Evolutionary conservation across 768 basidiomycete species (phyloP), one percentile per base, ranked within the genome.

Genomic region (Crassisporium funariophilum): DNA sequence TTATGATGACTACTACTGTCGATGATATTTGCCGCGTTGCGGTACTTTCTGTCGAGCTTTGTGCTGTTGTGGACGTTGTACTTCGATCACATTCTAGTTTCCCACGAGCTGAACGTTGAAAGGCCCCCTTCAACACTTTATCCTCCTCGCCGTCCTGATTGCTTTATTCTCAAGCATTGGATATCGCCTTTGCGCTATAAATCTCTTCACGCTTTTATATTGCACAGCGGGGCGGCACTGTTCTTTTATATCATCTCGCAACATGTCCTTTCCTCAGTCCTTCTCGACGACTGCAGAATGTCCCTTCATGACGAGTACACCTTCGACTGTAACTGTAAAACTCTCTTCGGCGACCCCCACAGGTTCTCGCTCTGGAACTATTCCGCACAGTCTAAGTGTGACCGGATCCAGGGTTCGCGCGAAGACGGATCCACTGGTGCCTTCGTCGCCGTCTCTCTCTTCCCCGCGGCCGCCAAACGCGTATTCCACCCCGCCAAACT

Each of bases 231-330:
- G 35, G 43, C 43, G 40, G 10, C 22, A 13, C 23, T 44, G 22
- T 17, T 39, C 13, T 20, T 27, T 22, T 38, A 13, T 31, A 25
- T 10, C 4, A 11, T 29, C 29, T 13, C 17, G 24, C 29, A 41
- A n/a, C 46, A 57, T 60, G 58, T 36, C 52, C 25, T 53, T 55
- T 35, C 55, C 56, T 33, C 43, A 51, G 19, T 60, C 56, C 9
- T 60, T 57, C 48, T 57, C 56, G 7, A 55, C 54, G 3, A 60
- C 56, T 23, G 56, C 54, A 4, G 54, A 57, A 16, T 46, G 46
- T 39, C 54, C 56, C 4, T 35, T 55, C 47, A 52, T 60, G 47
- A 49, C 55, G 5, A 46, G 50, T 11, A 57, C 58, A 11, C 48
- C 53, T 24, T 60, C 58, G 7, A 54, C 47, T 19, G 46, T 53